phyloP scores from a whole-genome alignment of 352 stramenopile genomes.

The Globisporangium solare region DNA sequence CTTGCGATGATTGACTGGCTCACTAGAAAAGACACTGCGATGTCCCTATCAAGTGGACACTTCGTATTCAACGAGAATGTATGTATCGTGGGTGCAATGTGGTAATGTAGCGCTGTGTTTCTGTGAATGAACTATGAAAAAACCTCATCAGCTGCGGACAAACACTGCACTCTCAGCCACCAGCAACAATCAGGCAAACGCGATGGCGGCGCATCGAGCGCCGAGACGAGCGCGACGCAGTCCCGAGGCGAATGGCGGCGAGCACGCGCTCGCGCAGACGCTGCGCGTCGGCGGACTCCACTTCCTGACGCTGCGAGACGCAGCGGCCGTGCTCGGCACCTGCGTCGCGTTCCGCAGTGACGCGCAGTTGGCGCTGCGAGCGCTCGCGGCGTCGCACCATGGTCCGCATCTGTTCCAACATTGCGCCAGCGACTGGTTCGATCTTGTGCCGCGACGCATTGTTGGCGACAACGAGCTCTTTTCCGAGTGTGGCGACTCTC shows the following conservation, averaged over 20 bases:
- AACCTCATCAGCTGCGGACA: too few species aligned
- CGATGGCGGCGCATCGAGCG: not conserved
- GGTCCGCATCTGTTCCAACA: conserved; percentile 3
- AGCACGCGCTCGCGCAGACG: not conserved
- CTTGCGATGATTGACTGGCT: too few species aligned
- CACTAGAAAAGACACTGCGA: too few species aligned
- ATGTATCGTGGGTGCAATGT: too few species aligned
- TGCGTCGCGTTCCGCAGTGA: not conserved
- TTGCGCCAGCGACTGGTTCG: conserved; percentile 7
- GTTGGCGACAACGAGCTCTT: conserved; percentile 2
- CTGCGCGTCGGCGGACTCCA: not conserved
- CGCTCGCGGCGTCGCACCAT: not conserved
- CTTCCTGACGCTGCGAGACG: conserved; percentile 2
- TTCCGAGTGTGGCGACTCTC: not conserved
- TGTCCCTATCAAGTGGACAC: too few species aligned
- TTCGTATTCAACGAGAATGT: too few species aligned
- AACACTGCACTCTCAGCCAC: too few species aligned
- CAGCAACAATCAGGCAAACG: too few species aligned
- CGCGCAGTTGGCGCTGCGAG: not conserved
- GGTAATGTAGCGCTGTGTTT: too few species aligned
- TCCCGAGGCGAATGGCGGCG: not conserved
- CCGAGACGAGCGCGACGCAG: not conserved
- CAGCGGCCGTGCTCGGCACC: not conserved
- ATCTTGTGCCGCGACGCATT: conserved; percentile 2
- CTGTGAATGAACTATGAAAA: too few species aligned